A percentile compares a stretch with the other conserved stretches of the same genome.
Conservation (phyloP, 306 rosid genomes). For the Cucurbita ficifolia region DNA sequence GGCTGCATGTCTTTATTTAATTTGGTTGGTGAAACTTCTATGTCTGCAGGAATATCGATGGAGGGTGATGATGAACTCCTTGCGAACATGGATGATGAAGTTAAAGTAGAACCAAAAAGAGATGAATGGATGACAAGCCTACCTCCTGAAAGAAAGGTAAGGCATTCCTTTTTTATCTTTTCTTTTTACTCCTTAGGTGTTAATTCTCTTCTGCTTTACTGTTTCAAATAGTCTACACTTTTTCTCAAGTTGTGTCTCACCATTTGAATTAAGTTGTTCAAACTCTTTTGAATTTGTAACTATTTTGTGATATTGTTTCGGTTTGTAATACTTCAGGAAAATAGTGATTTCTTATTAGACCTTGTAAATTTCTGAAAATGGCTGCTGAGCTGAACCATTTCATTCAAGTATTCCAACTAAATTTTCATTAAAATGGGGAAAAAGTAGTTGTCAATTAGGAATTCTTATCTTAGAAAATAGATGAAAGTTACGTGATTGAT, state of each 20-base stretch:
- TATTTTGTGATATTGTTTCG: background rate
- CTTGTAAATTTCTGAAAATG: background rate
- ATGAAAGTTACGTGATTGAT: background rate
- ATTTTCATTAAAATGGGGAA: background rate
- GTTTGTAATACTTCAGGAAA: background rate
- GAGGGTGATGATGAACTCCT: conserved; percentile 93
- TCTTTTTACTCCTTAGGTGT: background rate
- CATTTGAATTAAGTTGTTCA: background rate
- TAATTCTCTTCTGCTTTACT: background rate
- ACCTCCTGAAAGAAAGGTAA: conserved; percentile 82
- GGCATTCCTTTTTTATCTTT: background rate
- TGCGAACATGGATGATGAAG: conserved; percentile 40
- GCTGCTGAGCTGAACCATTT: background rate
- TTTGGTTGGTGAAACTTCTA: background rate
- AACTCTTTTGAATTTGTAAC: background rate
- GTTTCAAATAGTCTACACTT: background rate
- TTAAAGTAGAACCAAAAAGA: conserved; percentile 57
- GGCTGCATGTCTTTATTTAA: background rate
- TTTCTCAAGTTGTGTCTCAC: conserved; percentile 1
- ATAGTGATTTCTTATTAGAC: background rate
- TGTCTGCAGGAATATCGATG: conserved; percentile 73
- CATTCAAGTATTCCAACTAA: background rate
- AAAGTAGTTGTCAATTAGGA: background rate
- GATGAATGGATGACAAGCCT: conserved; percentile 95
- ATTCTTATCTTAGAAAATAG: background rate